Percentiles rank a stretch among this genome's conserved stretches.
Conservation (phyloP, 805 yeast species). For the Metschnikowia shivogae region DNA sequence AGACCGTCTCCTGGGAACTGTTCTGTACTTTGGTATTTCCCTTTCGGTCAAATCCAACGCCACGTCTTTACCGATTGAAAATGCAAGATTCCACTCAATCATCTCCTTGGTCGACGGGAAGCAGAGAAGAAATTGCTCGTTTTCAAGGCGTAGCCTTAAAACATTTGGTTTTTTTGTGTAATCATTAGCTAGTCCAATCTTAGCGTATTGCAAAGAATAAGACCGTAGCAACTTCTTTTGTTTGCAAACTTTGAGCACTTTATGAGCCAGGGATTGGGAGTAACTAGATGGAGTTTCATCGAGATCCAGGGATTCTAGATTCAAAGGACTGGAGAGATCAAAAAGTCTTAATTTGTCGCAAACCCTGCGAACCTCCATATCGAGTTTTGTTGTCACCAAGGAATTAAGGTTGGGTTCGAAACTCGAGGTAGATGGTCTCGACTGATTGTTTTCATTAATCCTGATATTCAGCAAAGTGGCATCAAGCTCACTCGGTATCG, state of each 20-base stretch:
- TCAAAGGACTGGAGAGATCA: not conserved
- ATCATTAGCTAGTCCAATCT: constrained; percentile 81
- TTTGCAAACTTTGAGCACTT: constrained; percentile 1
- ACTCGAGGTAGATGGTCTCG: not conserved
- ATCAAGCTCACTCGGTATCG: constrained; percentile 34
- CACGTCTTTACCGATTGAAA: constrained; percentile 74
- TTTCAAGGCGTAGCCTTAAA: constrained; percentile 73
- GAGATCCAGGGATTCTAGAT: not conserved
- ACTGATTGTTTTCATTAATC: not conserved
- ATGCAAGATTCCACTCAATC: constrained; percentile 72
- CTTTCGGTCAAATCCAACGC: constrained; percentile 72
- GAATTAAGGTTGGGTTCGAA: constrained; percentile 8
- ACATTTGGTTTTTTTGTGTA: constrained; percentile 68
- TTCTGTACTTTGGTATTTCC: constrained; percentile 68
- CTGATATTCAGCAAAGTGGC: constrained; percentile 18
- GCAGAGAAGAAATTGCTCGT: constrained; percentile 72
- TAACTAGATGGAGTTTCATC: not conserved
- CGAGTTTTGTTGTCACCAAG: constrained; percentile 10
- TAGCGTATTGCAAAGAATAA: constrained; percentile 80
- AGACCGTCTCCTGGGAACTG: constrained; percentile 75
- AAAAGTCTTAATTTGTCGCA: constrained; percentile 10
- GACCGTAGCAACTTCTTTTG: constrained; percentile 43
- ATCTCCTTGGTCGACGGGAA: constrained; percentile 60
- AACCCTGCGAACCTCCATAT: constrained; percentile 7
- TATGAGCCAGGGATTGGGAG: not conserved